Base-by-base conservation (phyloP, 83 land plant species). In the Diphasiastrum complanatum region DNA sequence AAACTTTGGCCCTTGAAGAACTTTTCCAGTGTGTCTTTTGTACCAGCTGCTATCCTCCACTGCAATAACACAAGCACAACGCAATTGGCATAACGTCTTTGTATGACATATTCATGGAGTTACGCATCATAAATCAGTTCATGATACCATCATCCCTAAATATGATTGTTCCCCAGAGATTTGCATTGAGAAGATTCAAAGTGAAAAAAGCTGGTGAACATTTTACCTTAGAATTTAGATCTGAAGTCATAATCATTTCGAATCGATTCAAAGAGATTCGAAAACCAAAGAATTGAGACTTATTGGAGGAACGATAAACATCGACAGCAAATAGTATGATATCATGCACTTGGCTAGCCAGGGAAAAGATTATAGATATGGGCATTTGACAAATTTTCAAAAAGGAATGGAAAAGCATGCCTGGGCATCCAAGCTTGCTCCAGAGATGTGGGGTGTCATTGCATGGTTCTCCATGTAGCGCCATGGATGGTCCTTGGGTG, bases 401-500 rank as follows among this genome's bases (percentile, higher is more conserved):
- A 47, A 34, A 33, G 33, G 6, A 33, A 24, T 22, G 41, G 20
- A 25, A 34, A 24, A 22, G 18, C 18, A 37, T 62, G 81, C 96
- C 83, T 91, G 97, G n/a, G 71, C 97, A 76, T 91, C 97, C 58
- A 92, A 77, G 22, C 91, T 87, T 43, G 97, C 84, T 33, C 95
- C 97, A 45, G 91, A 92, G 18, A 83, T 75, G 65, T 92, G 97
- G 38, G 91, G 91, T 3, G 95, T 92, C 97, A 87, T 92, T 20
- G 97, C 97, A 5, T 92, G 86, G 74, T 85, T 78, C 1, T 85
- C 85, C 95, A 92, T 92, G 82, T 67, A 77, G 1, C 95, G 74
- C 97, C 97, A 92, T 11, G 91, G 87, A 70, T 92, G 97, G 53
- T 92, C 95, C 71, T 81, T 85, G 1, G 95, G 84, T 33, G 97